Evolutionary conservation across 495 filamentous ascomycete species (phyloP).

Genomic region (Penicillium salamii): DNA sequence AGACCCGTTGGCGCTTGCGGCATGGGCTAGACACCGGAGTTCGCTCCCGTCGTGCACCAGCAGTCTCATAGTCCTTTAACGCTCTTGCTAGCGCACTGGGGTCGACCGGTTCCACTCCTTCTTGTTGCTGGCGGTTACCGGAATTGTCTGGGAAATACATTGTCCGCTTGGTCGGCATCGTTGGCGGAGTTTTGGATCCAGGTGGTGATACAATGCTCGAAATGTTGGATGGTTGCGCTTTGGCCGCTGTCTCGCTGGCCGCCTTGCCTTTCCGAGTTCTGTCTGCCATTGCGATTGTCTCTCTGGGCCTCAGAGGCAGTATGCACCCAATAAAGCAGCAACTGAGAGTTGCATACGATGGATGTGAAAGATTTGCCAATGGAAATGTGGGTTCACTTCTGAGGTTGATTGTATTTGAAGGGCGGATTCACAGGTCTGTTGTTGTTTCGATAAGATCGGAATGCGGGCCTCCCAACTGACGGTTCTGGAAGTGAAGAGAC

Average conservation of each 20-base stretch:
- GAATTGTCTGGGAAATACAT: conserved; percentile 37
- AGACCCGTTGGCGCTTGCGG: conserved; percentile 81
- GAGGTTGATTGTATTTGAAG: conserved; percentile 4
- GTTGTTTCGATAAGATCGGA: neutral
- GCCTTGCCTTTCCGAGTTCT: conserved; percentile 18
- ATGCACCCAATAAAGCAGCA: conserved; percentile 4
- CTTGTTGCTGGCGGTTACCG: conserved; percentile 26
- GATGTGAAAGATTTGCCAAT: neutral
- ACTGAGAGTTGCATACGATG: conserved; percentile 12
- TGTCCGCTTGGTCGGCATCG: conserved; percentile 39
- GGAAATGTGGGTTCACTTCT: neutral
- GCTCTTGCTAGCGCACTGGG: conserved; percentile 59
- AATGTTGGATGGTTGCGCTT: conserved; percentile 12
- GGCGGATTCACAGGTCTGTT: conserved; percentile 2
- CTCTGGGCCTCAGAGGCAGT: conserved; percentile 13
- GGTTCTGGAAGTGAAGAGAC: neutral
- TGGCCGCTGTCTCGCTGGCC: conserved; percentile 10
- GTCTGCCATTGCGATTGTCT: conserved; percentile 22
- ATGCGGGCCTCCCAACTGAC: neutral
- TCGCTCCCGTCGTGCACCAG: conserved; percentile 59
- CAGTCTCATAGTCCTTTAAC: conserved; percentile 61
- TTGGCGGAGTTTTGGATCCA: conserved; percentile 45
- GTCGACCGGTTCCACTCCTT: conserved; percentile 57
- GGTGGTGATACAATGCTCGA: conserved; percentile 40
- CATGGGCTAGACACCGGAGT: conserved; percentile 76